A percentile compares a stretch with the other conserved stretches of the same genome.
phyloP scores from a whole-genome alignment of 352 stramenopile genomes.

The Phytophthora vignae region DNA sequence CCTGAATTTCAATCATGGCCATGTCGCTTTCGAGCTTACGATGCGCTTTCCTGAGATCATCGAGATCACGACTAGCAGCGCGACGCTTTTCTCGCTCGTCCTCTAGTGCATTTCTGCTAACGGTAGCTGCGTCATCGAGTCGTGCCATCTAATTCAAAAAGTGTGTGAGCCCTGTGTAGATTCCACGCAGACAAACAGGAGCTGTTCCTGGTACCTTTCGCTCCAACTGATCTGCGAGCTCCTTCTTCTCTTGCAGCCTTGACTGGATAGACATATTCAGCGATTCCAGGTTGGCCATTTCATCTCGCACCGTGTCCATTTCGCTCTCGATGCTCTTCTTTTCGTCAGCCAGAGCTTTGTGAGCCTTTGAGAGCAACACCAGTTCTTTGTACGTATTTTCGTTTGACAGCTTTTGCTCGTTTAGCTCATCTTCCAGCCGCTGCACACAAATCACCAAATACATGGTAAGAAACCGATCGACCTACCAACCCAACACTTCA shows the following conservation, averaged over 20 bases:
- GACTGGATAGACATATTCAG: slow-evolving; percentile 67
- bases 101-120: slow-evolving; percentile 59
- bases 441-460: slow-evolving; percentile 24
- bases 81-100: slow-evolving; percentile 71
- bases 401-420: slow-evolving; percentile 61
- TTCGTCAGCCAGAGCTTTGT: slow-evolving; percentile 75
- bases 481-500: not conserved
- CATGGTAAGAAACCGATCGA: not conserved
- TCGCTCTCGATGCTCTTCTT: slow-evolving; percentile 59
- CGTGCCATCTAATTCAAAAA: slow-evolving; percentile 47
- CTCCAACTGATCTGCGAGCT: slow-evolving; percentile 65
- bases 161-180: slow-evolving; percentile 6
- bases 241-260: slow-evolving; percentile 70
- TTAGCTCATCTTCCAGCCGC: slow-evolving; percentile 67
- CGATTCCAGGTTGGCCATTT: slow-evolving; percentile 63
- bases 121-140: slow-evolving; percentile 57
- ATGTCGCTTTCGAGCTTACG: slow-evolving; percentile 75
- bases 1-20: slow-evolving; percentile 66
- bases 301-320: slow-evolving; percentile 55
- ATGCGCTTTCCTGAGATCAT: slow-evolving; percentile 71
- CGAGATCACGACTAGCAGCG: slow-evolving; percentile 54
- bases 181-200: not conserved
- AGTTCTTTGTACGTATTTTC: slow-evolving; percentile 85
- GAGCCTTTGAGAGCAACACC: slow-evolving; percentile 79
- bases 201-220: slow-evolving; percentile 52